phyloP scores from a whole-genome alignment of 1,284 basidiomycete species.

The Athelia sp. region DNA sequence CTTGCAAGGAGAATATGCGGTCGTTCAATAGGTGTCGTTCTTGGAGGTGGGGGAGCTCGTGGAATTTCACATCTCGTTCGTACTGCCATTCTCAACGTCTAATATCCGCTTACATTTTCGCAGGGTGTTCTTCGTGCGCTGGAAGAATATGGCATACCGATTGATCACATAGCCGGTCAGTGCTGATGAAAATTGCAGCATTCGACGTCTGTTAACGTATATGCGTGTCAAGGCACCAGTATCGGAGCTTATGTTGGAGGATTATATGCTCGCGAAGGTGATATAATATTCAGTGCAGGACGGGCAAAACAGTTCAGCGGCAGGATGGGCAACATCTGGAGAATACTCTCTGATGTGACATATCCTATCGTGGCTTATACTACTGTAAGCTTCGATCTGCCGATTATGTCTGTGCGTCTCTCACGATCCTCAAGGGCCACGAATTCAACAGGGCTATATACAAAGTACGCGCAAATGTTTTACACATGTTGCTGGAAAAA shows the following conservation, averaged over 20 bases:
- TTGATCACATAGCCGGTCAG: constrained; percentile 84
- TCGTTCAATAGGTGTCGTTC: constrained; percentile 88
- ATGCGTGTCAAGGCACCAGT: constrained; percentile 56
- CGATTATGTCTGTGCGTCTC: constrained; percentile 7
- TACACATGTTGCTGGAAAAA: not conserved
- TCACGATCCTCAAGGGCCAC: constrained; percentile 56
- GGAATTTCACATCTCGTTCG: constrained; percentile 89
- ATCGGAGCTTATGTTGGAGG: constrained; percentile 96
- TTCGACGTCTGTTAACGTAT: not conserved
- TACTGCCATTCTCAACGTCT: constrained; percentile 9
- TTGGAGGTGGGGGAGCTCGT: constrained; percentile 94
- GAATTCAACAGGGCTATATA: constrained; percentile 87
- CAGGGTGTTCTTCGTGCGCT: constrained; percentile 88
- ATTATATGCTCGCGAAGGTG: constrained; percentile 91
- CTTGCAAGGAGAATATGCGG: constrained; percentile 90
- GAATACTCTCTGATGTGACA: constrained; percentile 92
- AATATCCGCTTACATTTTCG: constrained; percentile 3
- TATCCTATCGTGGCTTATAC: constrained; percentile 98
- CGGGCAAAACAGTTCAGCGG: constrained; percentile 91
- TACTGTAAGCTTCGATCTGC: constrained; percentile 56
- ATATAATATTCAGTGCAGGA: constrained; percentile 82
- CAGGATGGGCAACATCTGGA: constrained; percentile 92
- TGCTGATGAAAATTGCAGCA: not conserved
- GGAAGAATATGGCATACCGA: constrained; percentile 89
- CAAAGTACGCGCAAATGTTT: constrained; percentile 44